Percentiles rank a stretch among this genome's conserved stretches.
Conservation (phyloP, 2,329 filamentous ascomycete species). For the Calonectria naviculata region DNA sequence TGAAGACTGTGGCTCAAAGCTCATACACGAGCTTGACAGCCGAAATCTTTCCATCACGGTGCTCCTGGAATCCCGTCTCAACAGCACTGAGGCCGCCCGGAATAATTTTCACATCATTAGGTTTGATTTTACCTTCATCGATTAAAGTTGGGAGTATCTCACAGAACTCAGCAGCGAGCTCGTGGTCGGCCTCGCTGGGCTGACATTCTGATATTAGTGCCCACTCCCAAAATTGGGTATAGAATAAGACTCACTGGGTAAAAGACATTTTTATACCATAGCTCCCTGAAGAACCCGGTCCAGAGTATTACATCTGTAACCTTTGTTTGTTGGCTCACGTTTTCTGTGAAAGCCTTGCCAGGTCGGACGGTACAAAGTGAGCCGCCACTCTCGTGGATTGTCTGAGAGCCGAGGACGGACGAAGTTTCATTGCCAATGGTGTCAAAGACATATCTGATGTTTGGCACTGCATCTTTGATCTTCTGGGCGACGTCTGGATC, state of each 20-base stretch:
- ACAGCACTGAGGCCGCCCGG: constrained; percentile 46
- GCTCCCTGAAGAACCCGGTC: constrained; percentile 54
- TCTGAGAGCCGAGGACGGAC: constrained; percentile 45
- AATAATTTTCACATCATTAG: constrained; percentile 45
- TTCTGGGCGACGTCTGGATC: constrained; percentile 47
- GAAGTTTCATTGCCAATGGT: constrained; percentile 53
- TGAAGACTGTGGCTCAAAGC: background rate
- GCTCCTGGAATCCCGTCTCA: constrained; percentile 47
- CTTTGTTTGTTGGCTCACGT: constrained; percentile 44
- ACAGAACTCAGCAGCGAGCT: constrained; percentile 49
- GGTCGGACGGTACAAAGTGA: constrained; percentile 54
- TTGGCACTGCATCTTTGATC: constrained; percentile 46
- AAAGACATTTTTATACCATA: constrained; percentile 46
- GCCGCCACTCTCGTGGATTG: constrained; percentile 41
- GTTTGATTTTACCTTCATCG: constrained; percentile 46
- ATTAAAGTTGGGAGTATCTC: constrained; percentile 48
- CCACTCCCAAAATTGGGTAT: background rate
- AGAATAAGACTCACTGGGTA: constrained; percentile 47
- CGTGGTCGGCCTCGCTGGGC: constrained; percentile 49
- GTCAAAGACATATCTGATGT: constrained; percentile 52
- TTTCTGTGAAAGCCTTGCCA: constrained; percentile 51
- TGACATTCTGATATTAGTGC: constrained; percentile 23
- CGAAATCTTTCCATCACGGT: constrained; percentile 52
- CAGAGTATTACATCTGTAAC: constrained; percentile 56
- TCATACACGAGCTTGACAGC: constrained; percentile 54